Conservation (phyloP, 306 rosid genomes). For the Canavalia gladiata region DNA sequence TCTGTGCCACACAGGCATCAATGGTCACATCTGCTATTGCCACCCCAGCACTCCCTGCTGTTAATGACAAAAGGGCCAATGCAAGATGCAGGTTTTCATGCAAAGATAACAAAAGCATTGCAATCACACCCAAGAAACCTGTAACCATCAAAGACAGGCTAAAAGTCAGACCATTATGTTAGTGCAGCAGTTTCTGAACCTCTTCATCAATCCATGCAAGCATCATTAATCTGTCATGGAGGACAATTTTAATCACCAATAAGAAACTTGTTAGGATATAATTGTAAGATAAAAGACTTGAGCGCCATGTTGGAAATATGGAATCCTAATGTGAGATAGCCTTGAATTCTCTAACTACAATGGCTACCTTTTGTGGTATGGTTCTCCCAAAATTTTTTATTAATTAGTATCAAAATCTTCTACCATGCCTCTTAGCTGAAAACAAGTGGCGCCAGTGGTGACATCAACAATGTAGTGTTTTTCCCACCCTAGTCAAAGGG, state of each 20-base stretch:
- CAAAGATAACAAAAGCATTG: conserved; percentile 75
- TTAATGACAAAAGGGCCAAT: conserved; percentile 75
- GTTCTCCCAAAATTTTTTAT: no score
- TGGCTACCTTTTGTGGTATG: no score
- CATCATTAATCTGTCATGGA: background rate
- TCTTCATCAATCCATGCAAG: background rate
- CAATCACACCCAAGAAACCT: conserved; percentile 72
- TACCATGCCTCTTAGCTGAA: no score
- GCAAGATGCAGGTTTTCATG: conserved; percentile 77
- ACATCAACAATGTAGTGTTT: no score
- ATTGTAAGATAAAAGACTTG: no score
- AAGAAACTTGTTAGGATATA: conserved; percentile 2
- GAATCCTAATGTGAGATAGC: no score
- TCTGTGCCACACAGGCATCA: conserved; percentile 97
- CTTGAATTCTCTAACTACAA: no score
- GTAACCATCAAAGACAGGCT: conserved; percentile 42
- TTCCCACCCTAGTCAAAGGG: no score
- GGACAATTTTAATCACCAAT: background rate
- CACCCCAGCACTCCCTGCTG: conserved; percentile 84
- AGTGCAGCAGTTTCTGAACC: conserved; percentile 35
- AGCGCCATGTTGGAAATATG: background rate
- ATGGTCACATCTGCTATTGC: conserved; percentile 96
- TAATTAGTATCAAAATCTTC: no score
- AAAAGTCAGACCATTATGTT: conserved; percentile 37
- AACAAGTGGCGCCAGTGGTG: no score